Base-by-base conservation (phyloP, 2,329 filamentous ascomycete genomes). In the Colletotrichum salicis region DNA sequence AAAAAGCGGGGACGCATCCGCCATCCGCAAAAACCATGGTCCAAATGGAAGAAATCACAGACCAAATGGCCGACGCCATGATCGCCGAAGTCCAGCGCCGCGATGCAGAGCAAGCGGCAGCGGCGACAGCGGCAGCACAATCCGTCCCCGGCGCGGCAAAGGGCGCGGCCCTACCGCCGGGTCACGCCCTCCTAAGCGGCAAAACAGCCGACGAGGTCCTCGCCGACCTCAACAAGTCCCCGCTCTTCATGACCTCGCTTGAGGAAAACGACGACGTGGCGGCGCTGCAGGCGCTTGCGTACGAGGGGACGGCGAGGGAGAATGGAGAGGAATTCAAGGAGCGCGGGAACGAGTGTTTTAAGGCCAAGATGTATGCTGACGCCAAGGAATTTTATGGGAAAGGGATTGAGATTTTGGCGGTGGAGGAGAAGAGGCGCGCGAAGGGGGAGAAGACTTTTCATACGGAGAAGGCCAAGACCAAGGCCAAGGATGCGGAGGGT, bases 181-280 rank as follows among this genome's bases (percentile, higher is more conserved):
- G 78, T 4, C 80, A 84, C 66, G 81, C 82, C 27, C 55, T 71
- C 1, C 69, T 64, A 6, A 64, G 57, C 59, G 78, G 83, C 76
- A 87, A 86, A 80, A 86, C 87, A 5, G 82, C 86, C 3, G 87
- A 89, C 48, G 88, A 90, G 76, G 85, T 90, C 41, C 80, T 87
- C 68, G 86, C 85, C 11, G 88, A 90, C 60, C 82, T 91, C 54
- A 89, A 89, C 80, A 86, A 86, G 79, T 88, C 86, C 37, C 96
- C 96, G 7, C 88, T 99, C 48, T 99, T 99, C 86, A 99, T 99
- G 96, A 98, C 95, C 35, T 92, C 94, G 76, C 87, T 98, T 41
- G 93, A 97, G 75, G 92, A 95, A 74, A 97, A 97, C 78, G 86
- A 92, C 73, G 91, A 93, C 76, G 86, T 97, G 0, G 95, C 97